A percentile compares a stretch with the other conserved stretches of the same genome.
Evolutionary conservation across 352 stramenopile genomes (phyloP).

Genomic region (Pythium pyrilobum): DNA sequence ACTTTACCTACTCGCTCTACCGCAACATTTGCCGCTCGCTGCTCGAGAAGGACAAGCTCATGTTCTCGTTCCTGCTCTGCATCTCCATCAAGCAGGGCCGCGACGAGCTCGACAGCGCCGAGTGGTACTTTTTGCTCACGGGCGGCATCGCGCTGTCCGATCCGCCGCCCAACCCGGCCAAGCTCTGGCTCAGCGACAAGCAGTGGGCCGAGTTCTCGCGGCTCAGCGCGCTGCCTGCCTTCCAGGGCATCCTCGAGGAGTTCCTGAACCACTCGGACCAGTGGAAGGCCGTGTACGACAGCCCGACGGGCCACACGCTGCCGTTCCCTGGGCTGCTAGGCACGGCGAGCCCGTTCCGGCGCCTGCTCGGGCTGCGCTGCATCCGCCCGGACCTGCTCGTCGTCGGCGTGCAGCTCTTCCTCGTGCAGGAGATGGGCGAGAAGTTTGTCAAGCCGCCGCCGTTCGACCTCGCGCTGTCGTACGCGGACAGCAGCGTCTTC

Average conservation of each 20-base stretch:
- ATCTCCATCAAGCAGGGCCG: slow-evolving; percentile 84
- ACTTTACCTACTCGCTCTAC: slow-evolving; percentile 93
- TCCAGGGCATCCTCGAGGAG: slow-evolving; percentile 72
- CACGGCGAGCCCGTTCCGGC: slow-evolving; percentile 58
- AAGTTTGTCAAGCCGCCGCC: slow-evolving; percentile 88
- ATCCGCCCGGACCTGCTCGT: slow-evolving; percentile 85
- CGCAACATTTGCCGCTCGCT: slow-evolving; percentile 91
- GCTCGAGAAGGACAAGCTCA: slow-evolving; percentile 92
- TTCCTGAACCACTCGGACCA: slow-evolving; percentile 70
- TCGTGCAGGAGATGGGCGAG: slow-evolving; percentile 87
- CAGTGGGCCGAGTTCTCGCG: slow-evolving; percentile 92
- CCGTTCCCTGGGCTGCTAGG: slow-evolving; percentile 67
- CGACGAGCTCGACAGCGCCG: slow-evolving; percentile 66
- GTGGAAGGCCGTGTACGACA: slow-evolving; percentile 90
- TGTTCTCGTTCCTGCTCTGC: slow-evolving; percentile 90
- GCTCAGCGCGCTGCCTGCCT: slow-evolving; percentile 72
- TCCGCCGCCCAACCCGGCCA: slow-evolving; percentile 87
- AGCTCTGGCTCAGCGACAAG: slow-evolving; percentile 90
- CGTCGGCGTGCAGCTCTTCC: slow-evolving; percentile 88
- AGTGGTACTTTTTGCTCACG: slow-evolving; percentile 95
- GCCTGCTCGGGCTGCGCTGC: slow-evolving; percentile 72
- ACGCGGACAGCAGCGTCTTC: slow-evolving; percentile 79
- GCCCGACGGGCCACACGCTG: slow-evolving; percentile 66
- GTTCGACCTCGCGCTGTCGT: slow-evolving; percentile 88
- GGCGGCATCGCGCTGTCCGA: slow-evolving; percentile 87